These are phyloP conservation scores for Microdochium paspali DNA, from an alignment of 2,329 filamentous ascomycete species.

Conservation along the genomic window DNA sequence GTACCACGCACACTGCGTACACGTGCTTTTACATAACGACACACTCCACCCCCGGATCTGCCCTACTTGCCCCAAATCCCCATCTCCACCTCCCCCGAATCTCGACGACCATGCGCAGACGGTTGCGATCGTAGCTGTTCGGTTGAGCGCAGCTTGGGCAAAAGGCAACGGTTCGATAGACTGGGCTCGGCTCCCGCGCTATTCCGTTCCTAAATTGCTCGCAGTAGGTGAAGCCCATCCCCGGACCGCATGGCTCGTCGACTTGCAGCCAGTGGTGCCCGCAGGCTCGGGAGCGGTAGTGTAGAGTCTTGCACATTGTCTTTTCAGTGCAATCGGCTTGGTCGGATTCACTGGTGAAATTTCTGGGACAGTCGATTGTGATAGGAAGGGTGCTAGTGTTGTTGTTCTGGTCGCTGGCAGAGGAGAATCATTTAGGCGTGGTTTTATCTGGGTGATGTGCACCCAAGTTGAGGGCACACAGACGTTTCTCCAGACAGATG, in stretches of 20 bases:
- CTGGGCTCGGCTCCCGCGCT: constrained; percentile 24
- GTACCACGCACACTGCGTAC: no score
- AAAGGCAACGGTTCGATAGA: constrained; percentile 16
- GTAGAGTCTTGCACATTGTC: constrained; percentile 37
- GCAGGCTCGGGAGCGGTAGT: constrained; percentile 39
- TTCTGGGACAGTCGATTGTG: no score
- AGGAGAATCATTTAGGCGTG: no score
- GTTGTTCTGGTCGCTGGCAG: no score
- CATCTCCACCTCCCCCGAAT: constrained; percentile 35
- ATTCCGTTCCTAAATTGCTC: constrained; percentile 27
- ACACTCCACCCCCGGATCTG: constrained; percentile 29
- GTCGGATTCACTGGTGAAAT: no score
- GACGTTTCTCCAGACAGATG: no score
- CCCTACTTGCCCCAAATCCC: constrained; percentile 32
- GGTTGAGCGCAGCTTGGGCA: constrained; percentile 24
- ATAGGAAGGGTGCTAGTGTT: no score
- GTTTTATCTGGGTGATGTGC: no score
- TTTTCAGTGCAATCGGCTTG: no score
- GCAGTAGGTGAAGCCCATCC: constrained; percentile 41
- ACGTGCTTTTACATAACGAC: constrained; percentile 23
- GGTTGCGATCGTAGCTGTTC: constrained; percentile 36
- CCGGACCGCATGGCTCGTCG: constrained; percentile 33
- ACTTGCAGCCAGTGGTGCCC: constrained; percentile 43
- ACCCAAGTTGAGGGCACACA: no score
- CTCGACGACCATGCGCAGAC: constrained; percentile 32